Evolutionary conservation across 164 flowering plant genomes (phyloP).

Genomic region (Euptelea pleiosperma): DNA sequence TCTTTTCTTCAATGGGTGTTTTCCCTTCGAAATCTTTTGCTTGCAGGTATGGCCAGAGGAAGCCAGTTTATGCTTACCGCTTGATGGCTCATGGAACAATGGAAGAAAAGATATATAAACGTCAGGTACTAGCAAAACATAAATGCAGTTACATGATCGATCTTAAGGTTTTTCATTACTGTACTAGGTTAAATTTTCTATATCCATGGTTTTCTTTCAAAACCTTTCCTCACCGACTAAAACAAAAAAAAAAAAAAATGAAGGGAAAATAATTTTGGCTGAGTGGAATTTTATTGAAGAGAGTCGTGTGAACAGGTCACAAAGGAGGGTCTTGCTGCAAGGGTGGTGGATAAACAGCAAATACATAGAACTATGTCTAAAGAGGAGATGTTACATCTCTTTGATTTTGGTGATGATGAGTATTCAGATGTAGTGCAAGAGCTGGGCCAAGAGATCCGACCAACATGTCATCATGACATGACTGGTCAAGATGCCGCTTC

Average conservation of each 20-base stretch:
- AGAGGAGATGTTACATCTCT: slow-evolving; percentile 92
- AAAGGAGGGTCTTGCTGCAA: slow-evolving; percentile 98
- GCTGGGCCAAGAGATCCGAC: slow-evolving; percentile 29
- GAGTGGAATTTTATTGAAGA: slow-evolving; percentile 7
- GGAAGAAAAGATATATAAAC: slow-evolving; percentile 98
- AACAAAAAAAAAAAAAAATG: neutral
- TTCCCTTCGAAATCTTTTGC: slow-evolving; percentile 3
- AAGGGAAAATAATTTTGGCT: neutral
- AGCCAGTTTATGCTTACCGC: slow-evolving; percentile 95
- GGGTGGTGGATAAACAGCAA: slow-evolving; percentile 98
- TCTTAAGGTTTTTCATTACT: neutral
- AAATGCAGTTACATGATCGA: neutral
- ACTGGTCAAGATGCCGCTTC: slow-evolving; percentile 23
- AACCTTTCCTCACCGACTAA: neutral
- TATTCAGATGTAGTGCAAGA: slow-evolving; percentile 38
- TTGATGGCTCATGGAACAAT: slow-evolving; percentile 96
- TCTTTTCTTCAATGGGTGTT: slow-evolving; percentile 2
- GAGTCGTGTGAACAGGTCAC: slow-evolving; percentile 55
- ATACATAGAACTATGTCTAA: slow-evolving; percentile 88
- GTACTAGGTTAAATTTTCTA: neutral
- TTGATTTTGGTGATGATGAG: slow-evolving; percentile 96
- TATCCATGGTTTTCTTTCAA: neutral
- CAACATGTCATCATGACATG: slow-evolving; percentile 15
- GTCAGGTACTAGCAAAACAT: slow-evolving; percentile 57
- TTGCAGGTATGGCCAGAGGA: slow-evolving; percentile 90